Evolutionary conservation across 225 moss, liverwort and hornwort genomes (phyloP).

Genomic region (Pseudoscleropodium purum): DNA sequence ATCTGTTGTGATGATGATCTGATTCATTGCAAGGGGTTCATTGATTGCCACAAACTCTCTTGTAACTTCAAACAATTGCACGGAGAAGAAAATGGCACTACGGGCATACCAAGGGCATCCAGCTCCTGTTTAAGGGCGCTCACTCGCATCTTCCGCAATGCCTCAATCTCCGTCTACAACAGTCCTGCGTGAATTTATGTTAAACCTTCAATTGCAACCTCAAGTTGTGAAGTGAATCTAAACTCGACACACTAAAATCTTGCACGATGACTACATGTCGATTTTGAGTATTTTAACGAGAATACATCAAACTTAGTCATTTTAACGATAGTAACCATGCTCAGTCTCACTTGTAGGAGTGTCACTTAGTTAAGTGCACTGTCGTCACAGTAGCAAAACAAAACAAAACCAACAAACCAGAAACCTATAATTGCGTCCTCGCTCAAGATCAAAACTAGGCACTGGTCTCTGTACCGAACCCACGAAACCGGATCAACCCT

Average conservation of each 20-base stretch:
- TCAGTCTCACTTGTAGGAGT: background rate
- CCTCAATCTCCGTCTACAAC: slow-evolving; percentile 33
- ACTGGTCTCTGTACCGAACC: background rate
- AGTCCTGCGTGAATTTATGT: slow-evolving; percentile 23
- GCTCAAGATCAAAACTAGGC: background rate
- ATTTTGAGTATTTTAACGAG: background rate
- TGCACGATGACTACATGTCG: background rate
- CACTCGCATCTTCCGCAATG: slow-evolving; percentile 51
- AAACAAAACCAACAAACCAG: background rate
- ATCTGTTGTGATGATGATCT: background rate
- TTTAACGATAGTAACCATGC: background rate
- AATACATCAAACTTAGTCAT: background rate
- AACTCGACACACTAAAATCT: background rate
- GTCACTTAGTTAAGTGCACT: background rate
- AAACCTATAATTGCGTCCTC: background rate
- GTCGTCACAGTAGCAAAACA: background rate
- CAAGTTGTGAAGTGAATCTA: background rate
- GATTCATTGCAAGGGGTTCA: background rate
- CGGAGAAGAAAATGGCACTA: background rate
- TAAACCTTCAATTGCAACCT: slow-evolving; percentile 4
- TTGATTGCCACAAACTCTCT: background rate
- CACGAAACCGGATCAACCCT: background rate
- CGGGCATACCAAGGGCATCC: slow-evolving; percentile 30
- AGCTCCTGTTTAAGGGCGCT: slow-evolving; percentile 41
- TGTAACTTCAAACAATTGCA: background rate